These are phyloP conservation scores for Phytophthora sansomeana DNA, from an alignment of 352 stramenopile genomes.

Conservation along the genomic window DNA sequence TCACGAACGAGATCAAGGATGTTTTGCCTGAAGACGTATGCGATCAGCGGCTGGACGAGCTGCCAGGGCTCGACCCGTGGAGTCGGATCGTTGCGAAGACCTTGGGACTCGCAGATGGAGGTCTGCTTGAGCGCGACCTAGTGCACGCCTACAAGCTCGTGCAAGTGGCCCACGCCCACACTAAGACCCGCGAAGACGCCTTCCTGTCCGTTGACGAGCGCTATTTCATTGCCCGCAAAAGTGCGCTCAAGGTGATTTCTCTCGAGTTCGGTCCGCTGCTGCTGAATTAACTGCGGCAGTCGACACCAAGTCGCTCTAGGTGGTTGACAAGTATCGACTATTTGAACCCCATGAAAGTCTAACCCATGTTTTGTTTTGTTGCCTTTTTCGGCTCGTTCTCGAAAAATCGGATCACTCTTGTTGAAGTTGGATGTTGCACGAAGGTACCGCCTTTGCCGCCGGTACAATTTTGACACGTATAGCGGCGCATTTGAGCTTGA, in stretches of 20 bases:
- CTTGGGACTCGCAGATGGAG: slow-evolving; percentile 47
- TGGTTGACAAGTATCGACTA: too few species aligned
- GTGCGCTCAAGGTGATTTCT: slow-evolving; percentile 57
- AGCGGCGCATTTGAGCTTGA: not conserved
- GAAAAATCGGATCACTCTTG: slow-evolving; percentile 24
- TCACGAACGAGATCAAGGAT: slow-evolving; percentile 36
- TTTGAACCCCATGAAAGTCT: too few species aligned
- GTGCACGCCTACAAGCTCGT: slow-evolving; percentile 71
- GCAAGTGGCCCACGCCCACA: slow-evolving; percentile 52
- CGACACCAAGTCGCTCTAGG: not conserved
- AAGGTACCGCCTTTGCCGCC: not conserved
- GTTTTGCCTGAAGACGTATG: slow-evolving; percentile 40
- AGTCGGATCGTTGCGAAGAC: slow-evolving; percentile 48
- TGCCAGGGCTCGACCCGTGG: slow-evolving; percentile 46
- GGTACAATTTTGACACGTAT: not conserved
- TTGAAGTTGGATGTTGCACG: slow-evolving; percentile 31
- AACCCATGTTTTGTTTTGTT: too few species aligned
- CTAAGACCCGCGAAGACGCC: slow-evolving; percentile 20
- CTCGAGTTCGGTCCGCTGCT: slow-evolving; percentile 34
- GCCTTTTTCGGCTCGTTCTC: slow-evolving; percentile 14
- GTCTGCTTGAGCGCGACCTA: slow-evolving; percentile 34
- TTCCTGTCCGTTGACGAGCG: slow-evolving; percentile 56
- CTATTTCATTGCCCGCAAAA: slow-evolving; percentile 49
- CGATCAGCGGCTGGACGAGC: slow-evolving; percentile 21
- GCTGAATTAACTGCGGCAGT: slow-evolving; percentile 8